These are phyloP conservation scores for Gnomoniopsis smithogilvyi DNA, from an alignment of 2,329 filamentous ascomycete genomes.

Conservation along the genomic window DNA sequence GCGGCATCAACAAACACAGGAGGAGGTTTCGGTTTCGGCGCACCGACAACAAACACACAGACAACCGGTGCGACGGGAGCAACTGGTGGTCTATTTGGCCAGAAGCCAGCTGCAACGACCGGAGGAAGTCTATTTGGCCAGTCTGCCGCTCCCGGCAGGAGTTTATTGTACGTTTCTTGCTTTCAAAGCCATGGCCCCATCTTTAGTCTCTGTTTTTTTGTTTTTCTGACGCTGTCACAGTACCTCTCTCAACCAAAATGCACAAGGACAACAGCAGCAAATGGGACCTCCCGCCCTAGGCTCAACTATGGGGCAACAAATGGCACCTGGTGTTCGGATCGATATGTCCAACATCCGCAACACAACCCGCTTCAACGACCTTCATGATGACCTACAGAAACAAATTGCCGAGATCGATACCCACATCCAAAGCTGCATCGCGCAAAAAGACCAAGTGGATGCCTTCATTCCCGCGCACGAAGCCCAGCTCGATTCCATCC, in stretches of 20 bases:
- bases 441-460: slow-evolving; percentile 72
- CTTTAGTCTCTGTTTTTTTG: neutral
- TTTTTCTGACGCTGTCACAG: slow-evolving; percentile 1
- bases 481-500: slow-evolving; percentile 34
- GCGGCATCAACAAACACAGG: slow-evolving; percentile 10
- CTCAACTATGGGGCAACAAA: slow-evolving; percentile 50
- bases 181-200: neutral
- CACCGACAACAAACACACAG: slow-evolving; percentile 21
- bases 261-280: slow-evolving; percentile 20
- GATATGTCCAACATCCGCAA: slow-evolving; percentile 75
- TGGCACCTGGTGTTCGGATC: slow-evolving; percentile 71
- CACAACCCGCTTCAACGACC: slow-evolving; percentile 89
- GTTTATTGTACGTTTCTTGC: slow-evolving; percentile 24
- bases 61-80: slow-evolving; percentile 31
- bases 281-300: slow-evolving; percentile 18
- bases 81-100: slow-evolving; percentile 31
- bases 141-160: slow-evolving; percentile 17
- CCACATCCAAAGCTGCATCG: slow-evolving; percentile 76
- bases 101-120: slow-evolving; percentile 8
- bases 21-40: slow-evolving; percentile 17
- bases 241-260: slow-evolving; percentile 18
- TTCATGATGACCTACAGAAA: slow-evolving; percentile 76
- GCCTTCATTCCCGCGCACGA: slow-evolving; percentile 59
- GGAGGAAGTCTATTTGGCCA: slow-evolving; percentile 20
- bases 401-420: slow-evolving; percentile 76